Percentiles rank a stretch among this genome's conserved stretches.
Evolutionary conservation across 257 asterid genomes (phyloP).

Genomic region (Scutellaria barbata): DNA sequence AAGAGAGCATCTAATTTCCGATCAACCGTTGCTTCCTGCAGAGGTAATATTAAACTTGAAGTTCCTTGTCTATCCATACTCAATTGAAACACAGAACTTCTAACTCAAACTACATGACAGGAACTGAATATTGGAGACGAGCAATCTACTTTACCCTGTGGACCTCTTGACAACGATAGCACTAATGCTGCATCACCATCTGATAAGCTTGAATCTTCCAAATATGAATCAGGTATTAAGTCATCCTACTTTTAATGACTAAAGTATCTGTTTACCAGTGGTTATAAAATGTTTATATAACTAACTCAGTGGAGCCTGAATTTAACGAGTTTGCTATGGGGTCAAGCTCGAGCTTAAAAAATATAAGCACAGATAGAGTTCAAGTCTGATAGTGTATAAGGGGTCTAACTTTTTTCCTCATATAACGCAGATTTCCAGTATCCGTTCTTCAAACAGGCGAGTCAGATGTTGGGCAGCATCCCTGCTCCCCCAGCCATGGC

Average conservation of each 20-base stretch:
- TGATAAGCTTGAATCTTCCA: conserved; percentile 43
- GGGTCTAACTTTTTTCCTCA: conserved; percentile 21
- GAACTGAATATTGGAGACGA: conserved; percentile 43
- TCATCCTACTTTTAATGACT: neutral
- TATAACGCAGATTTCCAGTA: conserved; percentile 55
- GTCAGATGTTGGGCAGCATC: conserved; percentile 77
- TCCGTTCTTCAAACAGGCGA: conserved; percentile 73
- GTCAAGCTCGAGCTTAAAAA: neutral
- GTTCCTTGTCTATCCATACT: neutral
- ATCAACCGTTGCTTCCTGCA: conserved; percentile 35
- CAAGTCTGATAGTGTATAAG: neutral
- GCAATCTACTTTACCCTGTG: conserved; percentile 37
- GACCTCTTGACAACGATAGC: conserved; percentile 26
- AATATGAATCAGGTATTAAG: conserved; percentile 56
- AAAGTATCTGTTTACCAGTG: neutral
- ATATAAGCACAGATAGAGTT: neutral
- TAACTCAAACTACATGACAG: conserved; percentile 45
- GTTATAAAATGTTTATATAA: neutral
- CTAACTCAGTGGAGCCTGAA: neutral
- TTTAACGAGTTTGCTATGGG: neutral
- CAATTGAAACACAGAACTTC: conserved; percentile 6
- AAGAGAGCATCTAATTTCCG: conserved; percentile 45
- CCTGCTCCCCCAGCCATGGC: conserved; percentile 94
- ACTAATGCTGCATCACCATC: conserved; percentile 48
- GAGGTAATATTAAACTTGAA: conserved; percentile 45